These are phyloP conservation scores for Leishmania tropica DNA, from an alignment of 208 protist genomes.

Conservation along the genomic window DNA sequence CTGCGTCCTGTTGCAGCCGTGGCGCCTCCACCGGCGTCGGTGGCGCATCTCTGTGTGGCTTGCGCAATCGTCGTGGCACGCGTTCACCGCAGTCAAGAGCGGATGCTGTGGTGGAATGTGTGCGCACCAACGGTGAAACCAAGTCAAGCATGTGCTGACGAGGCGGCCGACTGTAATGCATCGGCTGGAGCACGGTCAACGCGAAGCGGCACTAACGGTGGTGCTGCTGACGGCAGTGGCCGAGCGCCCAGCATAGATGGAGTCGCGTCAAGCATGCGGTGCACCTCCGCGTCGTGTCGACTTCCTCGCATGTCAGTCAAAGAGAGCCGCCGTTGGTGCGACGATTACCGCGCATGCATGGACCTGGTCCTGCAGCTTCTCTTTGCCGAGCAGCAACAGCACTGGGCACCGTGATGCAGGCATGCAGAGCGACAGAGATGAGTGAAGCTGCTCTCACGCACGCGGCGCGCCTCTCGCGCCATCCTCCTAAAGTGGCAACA, in stretches of 20 bases:
- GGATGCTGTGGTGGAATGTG: constrained; percentile 5
- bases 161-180: neutral
- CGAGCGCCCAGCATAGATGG: neutral
- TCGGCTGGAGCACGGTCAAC: neutral
- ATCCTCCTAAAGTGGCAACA: neutral
- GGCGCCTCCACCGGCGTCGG: neutral
- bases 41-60: constrained; percentile 1
- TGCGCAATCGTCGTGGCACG: constrained; percentile 18
- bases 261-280: neutral
- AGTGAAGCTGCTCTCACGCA: neutral
- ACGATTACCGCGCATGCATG: constrained; percentile 18
- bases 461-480: neutral
- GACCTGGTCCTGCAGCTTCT: constrained; percentile 24
- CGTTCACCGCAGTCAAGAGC: constrained; percentile 10
- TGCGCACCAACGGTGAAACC: neutral
- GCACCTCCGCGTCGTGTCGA: neutral
- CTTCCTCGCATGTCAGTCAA: neutral
- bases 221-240: neutral
- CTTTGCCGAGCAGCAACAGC: constrained; percentile 21
- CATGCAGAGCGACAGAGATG: neutral
- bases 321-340: neutral
- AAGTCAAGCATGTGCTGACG: neutral
- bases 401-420: neutral
- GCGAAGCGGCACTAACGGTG: neutral
- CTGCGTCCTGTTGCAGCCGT: neutral